These are phyloP conservation scores for Trichoderma breve DNA, from an alignment of 2,329 filamentous ascomycete genomes.

Conservation along the genomic window DNA sequence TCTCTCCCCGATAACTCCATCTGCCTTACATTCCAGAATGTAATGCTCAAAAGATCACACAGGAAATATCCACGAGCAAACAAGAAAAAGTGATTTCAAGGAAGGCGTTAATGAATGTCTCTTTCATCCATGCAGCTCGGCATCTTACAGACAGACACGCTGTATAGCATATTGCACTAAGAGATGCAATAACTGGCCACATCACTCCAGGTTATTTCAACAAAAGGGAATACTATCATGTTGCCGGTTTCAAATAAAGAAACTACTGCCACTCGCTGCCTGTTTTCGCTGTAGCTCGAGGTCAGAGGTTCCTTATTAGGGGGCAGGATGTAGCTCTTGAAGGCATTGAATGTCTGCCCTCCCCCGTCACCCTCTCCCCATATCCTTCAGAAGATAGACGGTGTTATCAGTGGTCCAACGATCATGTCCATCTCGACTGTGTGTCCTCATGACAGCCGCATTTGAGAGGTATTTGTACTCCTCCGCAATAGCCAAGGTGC, in stretches of 20 bases:
- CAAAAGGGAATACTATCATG: background rate
- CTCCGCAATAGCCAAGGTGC: too few species aligned
- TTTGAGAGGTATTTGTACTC: too few species aligned
- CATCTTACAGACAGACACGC: background rate
- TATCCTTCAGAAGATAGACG: too few species aligned
- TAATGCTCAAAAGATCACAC: background rate
- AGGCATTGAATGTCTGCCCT: too few species aligned
- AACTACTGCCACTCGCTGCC: background rate
- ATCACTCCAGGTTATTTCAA: background rate
- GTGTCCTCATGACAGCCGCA: too few species aligned
- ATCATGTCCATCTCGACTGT: too few species aligned
- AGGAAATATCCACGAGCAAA: background rate
- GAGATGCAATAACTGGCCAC: background rate
- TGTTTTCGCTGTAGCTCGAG: too few species aligned
- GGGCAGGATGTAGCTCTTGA: too few species aligned
- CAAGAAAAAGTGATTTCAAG: background rate
- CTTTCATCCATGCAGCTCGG: background rate
- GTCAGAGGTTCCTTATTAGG: too few species aligned
- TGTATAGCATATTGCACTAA: background rate
- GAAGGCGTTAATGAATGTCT: background rate
- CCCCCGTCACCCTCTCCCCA: too few species aligned
- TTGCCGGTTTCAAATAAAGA: background rate
- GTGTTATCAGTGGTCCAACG: too few species aligned
- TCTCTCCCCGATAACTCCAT: background rate
- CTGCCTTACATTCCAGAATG: background rate